Evolutionary conservation across 2,329 filamentous ascomycete species (phyloP).

Genomic region (Cladorrhinum sp.): DNA sequence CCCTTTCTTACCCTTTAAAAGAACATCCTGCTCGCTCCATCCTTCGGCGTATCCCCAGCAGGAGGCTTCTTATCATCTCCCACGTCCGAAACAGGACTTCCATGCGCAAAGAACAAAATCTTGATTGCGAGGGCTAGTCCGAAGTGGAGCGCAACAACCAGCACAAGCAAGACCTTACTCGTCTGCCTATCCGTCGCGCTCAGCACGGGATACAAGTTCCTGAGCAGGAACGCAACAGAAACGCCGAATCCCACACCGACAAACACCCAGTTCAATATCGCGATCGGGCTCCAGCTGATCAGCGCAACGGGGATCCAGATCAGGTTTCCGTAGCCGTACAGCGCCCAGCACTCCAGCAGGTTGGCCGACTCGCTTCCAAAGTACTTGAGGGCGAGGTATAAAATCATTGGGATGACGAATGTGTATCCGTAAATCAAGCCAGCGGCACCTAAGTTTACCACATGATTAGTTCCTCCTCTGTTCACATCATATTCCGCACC

Average conservation of each 20-base stretch:
- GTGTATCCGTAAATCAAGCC: slow-evolving; percentile 97
- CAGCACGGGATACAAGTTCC: slow-evolving; percentile 87
- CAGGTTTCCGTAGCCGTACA: slow-evolving; percentile 95
- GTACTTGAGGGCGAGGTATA: slow-evolving; percentile 90
- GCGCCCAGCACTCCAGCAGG: slow-evolving; percentile 87
- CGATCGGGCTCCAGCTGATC: slow-evolving; percentile 84
- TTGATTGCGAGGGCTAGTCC: slow-evolving; percentile 94
- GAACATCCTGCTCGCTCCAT: not conserved
- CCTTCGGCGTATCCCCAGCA: not conserved
- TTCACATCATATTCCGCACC: not conserved
- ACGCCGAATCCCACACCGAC: slow-evolving; percentile 81
- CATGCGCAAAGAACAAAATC: slow-evolving; percentile 89
- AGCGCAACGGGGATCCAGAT: slow-evolving; percentile 95
- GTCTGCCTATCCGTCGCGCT: slow-evolving; percentile 90
- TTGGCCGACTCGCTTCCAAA: slow-evolving; percentile 93
- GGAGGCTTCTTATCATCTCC: slow-evolving; percentile 2
- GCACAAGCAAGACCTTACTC: slow-evolving; percentile 79
- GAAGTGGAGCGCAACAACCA: slow-evolving; percentile 81
- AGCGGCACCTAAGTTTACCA: slow-evolving; percentile 62
- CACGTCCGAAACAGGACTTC: slow-evolving; percentile 48
- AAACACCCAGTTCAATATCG: slow-evolving; percentile 88
- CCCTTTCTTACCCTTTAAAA: not conserved
- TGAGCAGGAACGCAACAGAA: slow-evolving; percentile 77
- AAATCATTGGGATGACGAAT: slow-evolving; percentile 73
- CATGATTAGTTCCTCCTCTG: too few relatives aligned